These are phyloP conservation scores for Wallacemonas sp. DNA, from an alignment of 208 protist species.

Conservation along the genomic window DNA sequence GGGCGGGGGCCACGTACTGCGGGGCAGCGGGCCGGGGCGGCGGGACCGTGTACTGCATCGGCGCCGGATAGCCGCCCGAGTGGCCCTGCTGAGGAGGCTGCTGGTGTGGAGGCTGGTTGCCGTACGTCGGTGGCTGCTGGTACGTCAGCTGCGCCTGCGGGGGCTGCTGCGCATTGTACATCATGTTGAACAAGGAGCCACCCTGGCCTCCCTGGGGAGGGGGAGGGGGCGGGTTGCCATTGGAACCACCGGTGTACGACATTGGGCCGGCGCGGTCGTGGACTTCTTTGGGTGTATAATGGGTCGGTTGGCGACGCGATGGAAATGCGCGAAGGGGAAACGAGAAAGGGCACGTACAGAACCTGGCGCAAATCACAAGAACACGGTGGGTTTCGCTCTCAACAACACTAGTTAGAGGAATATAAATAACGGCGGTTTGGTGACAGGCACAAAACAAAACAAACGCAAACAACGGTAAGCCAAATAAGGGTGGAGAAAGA, in stretches of 20 bases:
- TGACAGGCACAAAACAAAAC: constrained; percentile 20
- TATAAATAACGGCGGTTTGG: no score
- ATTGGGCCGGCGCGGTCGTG: no score
- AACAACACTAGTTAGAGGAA: no score
- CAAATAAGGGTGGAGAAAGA: no score
- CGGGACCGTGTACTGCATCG: constrained; percentile 7
- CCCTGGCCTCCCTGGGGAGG: constrained; percentile 23
- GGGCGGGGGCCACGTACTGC: constrained; percentile 16
- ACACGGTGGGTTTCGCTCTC: no score
- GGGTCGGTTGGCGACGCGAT: no score
- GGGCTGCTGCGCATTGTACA: constrained; percentile 75
- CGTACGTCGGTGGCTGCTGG: constrained; percentile 5
- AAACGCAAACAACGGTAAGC: no score
- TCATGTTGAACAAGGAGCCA: constrained; percentile 78
- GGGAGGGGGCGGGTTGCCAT: neutral
- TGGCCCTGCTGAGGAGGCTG: constrained; percentile 19
- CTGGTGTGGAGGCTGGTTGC: constrained; percentile 24
- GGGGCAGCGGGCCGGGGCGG: constrained; percentile 12
- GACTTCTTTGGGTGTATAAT: neutral
- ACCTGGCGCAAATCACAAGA: no score
- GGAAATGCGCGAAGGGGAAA: no score
- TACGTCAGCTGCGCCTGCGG: constrained; percentile 31
- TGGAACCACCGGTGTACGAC: neutral
- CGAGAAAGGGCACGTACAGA: no score
- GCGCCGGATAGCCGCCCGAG: neutral